A percentile compares a stretch with the other conserved stretches of the same genome.
phyloP scores from a whole-genome alignment of 257 asterid genomes.

The Scutellaria baicalensis region DNA sequence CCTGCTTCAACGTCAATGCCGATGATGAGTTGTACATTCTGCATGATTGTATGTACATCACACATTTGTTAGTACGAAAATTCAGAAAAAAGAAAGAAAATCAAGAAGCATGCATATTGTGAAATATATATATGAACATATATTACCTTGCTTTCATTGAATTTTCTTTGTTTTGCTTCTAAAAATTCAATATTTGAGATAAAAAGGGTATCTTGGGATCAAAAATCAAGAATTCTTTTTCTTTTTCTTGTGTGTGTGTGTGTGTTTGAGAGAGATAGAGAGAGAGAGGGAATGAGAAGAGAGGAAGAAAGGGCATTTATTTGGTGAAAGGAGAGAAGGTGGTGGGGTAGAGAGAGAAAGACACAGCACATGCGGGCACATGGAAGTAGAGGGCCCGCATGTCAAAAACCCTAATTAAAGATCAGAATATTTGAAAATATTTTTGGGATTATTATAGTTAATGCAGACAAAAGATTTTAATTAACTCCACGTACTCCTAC shows the following conservation, averaged over 20 bases:
- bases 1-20: slow-evolving; percentile 36
- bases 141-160: neutral
- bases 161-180: neutral
- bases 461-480: slow-evolving; percentile 11
- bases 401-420: slow-evolving; percentile 33
- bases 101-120: neutral
- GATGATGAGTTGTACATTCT: slow-evolving; percentile 39
- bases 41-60: neutral
- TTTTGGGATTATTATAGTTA: neutral
- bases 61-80: neutral
- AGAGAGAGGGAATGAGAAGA: slow-evolving; percentile 22
- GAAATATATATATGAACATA: neutral
- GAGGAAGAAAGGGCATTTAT: slow-evolving; percentile 50
- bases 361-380: slow-evolving; percentile 95
- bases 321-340: slow-evolving; percentile 40
- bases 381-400: slow-evolving; percentile 68
- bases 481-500: slow-evolving; percentile 11
- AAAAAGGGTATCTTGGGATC: no score
- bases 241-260: no score
- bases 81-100: neutral
- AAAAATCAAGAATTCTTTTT: no score
- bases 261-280: neutral
- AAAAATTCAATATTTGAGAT: neutral
- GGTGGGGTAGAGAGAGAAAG: slow-evolving; percentile 68
- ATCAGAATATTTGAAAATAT: neutral